Base-by-base conservation (phyloP, 331 rosid species). In the Pyrus hybrid region DNA sequence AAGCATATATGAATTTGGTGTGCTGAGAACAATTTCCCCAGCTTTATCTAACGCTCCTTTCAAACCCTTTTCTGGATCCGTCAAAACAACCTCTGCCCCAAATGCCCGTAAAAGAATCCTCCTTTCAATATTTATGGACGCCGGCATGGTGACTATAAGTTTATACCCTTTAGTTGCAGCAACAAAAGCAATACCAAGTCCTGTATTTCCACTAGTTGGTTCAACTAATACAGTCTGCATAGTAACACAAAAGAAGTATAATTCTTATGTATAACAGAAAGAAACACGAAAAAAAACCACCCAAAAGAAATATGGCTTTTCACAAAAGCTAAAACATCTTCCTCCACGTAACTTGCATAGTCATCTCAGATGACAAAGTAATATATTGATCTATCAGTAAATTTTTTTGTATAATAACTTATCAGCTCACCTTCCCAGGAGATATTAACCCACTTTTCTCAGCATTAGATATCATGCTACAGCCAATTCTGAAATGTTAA, bases 171-270 rank as follows among this genome's bases (percentile, higher is more conserved):
- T 91, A 4, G 88, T 79, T 67, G 96, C 96, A 28, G 97, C 96
- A 80, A 91, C 77, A 63, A 94, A 92, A 81, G 98, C 98, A 82
- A 91, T 84, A 74, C 93, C 98, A 57, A 94, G 84, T 78, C 98
- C 98, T 1, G 98, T 94, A 81, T 94, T 94, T 82, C 98, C 98
- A 68, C 89, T 94, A 13, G 97, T 94, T 77, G 98, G 97, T 79
- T 94, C 98, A 80, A 94, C 98, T 85, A 94, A 87, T 82, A 86
- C 77, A 79, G 84, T 90, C 98, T 91, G 89, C 87, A 82, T 29
- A 49, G 74, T 77, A 58, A 67, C 65, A 84, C 29, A 77, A 69
- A 69, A 63, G 73, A 72, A 65, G 75, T n/a, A 74, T 49, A 75
- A 67, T 2, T 75, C 77, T 56, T 60, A 74, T 28, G 21, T 5